Evolutionary conservation across 805 yeast genomes (phyloP), one percentile per base, ranked within the genome.

Genomic region (Candida mattraensis): DNA sequence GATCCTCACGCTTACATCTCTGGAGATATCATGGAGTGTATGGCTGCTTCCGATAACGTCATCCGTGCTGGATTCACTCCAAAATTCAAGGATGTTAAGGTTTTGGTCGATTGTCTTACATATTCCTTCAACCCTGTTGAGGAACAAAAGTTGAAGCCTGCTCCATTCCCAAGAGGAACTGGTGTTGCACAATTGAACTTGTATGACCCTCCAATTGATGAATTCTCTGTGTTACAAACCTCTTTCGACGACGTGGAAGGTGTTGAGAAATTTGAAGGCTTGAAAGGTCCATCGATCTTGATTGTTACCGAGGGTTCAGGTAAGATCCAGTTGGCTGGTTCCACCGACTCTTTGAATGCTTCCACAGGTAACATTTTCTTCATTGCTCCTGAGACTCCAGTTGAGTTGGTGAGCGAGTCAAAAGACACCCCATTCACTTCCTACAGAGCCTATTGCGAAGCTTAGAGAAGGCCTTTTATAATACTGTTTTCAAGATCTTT

Each of bases 1-100:
- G 97, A 89, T 63, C 98, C 98, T 17, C 99, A 93, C 64, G 99
- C 99, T 21, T 93, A 93, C 65, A 91, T 93, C 44, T 74, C 83
- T 37, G 99, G 99, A 48, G 98, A 93, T 63, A 93, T 93, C 50
- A 89, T 93, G 56, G 99, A 93, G 70, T 93, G 99, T 70, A 93
- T 93, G 99, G 99, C 99, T 27, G 97, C 99, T 7, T 83, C 94
- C 25, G 99, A 93, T 63, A 93, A 93, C 55, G 99, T 93, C 39
- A 97, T 93, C 32, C 79, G 99, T 63, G 95, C 97, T 4, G 99
- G 99, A 10, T 93, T 93, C 72, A 93, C 99, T n/a, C 99, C 99
- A 44, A 93, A 93, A 64, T 93, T 91, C 70, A 93, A 91, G 67
- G 99, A 93, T 63, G 98, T 93, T 42, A 65, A 80, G 40, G 87